These are phyloP conservation scores for Lecanicillium sp. DNA, from an alignment of 2,329 filamentous ascomycete genomes.

Conservation along the genomic window DNA sequence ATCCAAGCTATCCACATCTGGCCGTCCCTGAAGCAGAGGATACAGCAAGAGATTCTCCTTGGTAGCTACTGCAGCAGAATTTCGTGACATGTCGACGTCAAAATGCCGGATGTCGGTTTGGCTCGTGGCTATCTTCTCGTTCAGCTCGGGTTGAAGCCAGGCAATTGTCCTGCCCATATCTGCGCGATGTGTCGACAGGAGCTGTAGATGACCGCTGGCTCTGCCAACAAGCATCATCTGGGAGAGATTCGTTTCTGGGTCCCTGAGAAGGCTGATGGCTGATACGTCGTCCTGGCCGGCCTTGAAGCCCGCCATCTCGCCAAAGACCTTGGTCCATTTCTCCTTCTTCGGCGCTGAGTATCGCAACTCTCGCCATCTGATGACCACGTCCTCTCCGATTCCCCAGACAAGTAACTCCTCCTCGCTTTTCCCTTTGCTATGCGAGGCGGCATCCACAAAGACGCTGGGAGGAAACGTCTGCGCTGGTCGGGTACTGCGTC, in stretches of 20 bases:
- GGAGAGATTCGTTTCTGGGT: constrained; percentile 13
- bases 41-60: constrained; percentile 16
- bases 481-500: constrained; percentile 12
- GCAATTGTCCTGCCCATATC: constrained; percentile 22
- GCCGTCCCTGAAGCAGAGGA: constrained; percentile 3
- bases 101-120: constrained; percentile 17
- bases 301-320: constrained; percentile 27
- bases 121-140: neutral
- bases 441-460: constrained; percentile 4
- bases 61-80: constrained; percentile 15
- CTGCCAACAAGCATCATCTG: constrained; percentile 33
- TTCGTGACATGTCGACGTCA: constrained; percentile 13
- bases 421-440: constrained; percentile 1
- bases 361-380: constrained; percentile 28
- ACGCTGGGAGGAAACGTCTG: constrained; percentile 13
- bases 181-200: constrained; percentile 30
- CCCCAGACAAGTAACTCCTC: constrained; percentile 40
- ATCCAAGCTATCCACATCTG: neutral
- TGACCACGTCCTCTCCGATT: constrained; percentile 39
- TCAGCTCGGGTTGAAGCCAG: constrained; percentile 14
- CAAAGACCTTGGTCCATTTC: constrained; percentile 20
- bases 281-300: constrained; percentile 38
- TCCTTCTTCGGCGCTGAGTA: constrained; percentile 11
- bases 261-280: constrained; percentile 31
- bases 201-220: constrained; percentile 35